Evolutionary conservation across 2,329 filamentous ascomycete species (phyloP), one percentile per base, ranked within the genome.

Genomic region (Xenoacremonium recifei): DNA sequence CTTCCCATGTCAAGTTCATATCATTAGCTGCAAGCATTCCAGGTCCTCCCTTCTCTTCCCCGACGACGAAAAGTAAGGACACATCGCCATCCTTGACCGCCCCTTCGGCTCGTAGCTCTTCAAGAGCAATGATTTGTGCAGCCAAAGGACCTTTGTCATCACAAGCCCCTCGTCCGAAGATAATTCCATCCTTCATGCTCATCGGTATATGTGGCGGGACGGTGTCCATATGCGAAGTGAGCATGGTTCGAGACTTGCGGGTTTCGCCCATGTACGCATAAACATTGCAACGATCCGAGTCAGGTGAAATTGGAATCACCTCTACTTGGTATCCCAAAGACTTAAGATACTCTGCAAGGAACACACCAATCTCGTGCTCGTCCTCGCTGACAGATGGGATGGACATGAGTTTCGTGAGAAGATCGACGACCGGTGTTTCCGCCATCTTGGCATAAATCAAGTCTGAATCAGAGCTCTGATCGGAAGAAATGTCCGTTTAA

Each of bases 201-300:
- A 87, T 85, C 0, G 82, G 82, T 51, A 85, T 82, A 62, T 77
- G 81, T 0, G 84, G 85, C 1, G 85, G 82, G 0, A 85, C 81
- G 6, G 75, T 76, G 58, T 95, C 89, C 59, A 92, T 89, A 62
- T 93, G 87, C 39, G 81, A 87, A 1, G 79, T 81, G 4, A 89
- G 64, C 13, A 87, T 68, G 10, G 84, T 69, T 10, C 73, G 71
- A 0, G 80, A 75, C 9, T 73, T 65, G 17, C 72, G 69, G 19
- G 67, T 67, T 3, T 52, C 49, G 47, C 77, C 61, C 0, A 68
- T 67, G 68, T 70, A 87, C 4, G 89, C 88, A 37, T 89, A 73
- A 38, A 95, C 73, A 54, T 95, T 93, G 70, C 82, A 88, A 5
- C 48, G 43, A 16, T 39, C 21, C 4, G 36, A 32, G 19, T 42